Percentiles rank a stretch among this genome's conserved stretches.
Conservation (phyloP, 192 early-diverging fungal genomes). For the Coemansia sp. region DNA sequence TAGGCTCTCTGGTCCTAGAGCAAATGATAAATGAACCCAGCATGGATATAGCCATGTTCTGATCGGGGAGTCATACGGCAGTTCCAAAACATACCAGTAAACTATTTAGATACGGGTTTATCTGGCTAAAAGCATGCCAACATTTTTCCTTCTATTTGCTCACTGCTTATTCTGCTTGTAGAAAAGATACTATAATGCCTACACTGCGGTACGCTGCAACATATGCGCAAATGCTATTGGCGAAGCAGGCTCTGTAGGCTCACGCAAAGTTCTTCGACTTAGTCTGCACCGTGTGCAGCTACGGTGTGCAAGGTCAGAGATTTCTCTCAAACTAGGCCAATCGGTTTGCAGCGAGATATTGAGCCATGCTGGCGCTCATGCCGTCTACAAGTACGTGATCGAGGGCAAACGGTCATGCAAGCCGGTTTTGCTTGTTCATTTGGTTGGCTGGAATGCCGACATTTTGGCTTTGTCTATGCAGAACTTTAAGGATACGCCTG, state of each 20-base stretch:
- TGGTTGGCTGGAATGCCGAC: slow-evolving; percentile 50
- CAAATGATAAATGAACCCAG: too few species aligned
- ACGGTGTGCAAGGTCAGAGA: slow-evolving; percentile 1
- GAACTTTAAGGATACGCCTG: not conserved
- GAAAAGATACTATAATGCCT: slow-evolving; percentile 40
- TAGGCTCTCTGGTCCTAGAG: too few species aligned
- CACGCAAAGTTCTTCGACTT: slow-evolving; percentile 24
- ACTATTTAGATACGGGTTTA: not conserved
- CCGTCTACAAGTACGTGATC: slow-evolving; percentile 47
- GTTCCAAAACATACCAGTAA: slow-evolving; percentile 11
- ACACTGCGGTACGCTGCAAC: slow-evolving; percentile 24
- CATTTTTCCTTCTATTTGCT: not conserved
- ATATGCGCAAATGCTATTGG: slow-evolving; percentile 21
- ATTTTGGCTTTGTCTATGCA: slow-evolving; percentile 12
- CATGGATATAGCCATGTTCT: too few species aligned
- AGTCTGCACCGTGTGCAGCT: slow-evolving; percentile 17
- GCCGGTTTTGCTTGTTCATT: slow-evolving; percentile 30
- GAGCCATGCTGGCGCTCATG: slow-evolving; percentile 46
- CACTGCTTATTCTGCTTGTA: slow-evolving; percentile 5
- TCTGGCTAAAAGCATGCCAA: slow-evolving; percentile 14
- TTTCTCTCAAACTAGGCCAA: slow-evolving; percentile 20
- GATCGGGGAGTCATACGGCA: not conserved
- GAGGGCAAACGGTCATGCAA: slow-evolving; percentile 37
- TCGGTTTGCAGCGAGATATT: slow-evolving; percentile 37
- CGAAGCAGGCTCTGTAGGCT: slow-evolving; percentile 39